phyloP scores from a whole-genome alignment of 2,329 filamentous ascomycete genomes.

The Colletotrichum sp. region DNA sequence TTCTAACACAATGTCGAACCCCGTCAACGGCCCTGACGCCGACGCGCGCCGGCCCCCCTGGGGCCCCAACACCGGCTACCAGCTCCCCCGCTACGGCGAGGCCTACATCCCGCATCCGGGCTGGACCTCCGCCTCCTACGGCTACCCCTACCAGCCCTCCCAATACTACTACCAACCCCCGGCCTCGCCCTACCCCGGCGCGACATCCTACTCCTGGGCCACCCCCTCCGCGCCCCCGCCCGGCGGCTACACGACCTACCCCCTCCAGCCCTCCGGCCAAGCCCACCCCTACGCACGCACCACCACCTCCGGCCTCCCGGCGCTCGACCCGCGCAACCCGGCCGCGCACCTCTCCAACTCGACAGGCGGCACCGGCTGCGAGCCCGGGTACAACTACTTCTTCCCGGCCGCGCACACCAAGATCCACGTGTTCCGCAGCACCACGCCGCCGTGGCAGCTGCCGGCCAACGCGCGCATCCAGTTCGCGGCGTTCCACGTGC shows the following conservation, averaged over 20 bases:
- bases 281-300: conserved; percentile 39
- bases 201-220: conserved; percentile 16
- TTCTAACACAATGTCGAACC: conserved; percentile 32
- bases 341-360: conserved; percentile 62
- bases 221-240: neutral
- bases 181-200: neutral
- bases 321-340: conserved; percentile 49
- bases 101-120: conserved; percentile 42
- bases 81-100: conserved; percentile 37
- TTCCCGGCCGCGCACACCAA: conserved; percentile 64
- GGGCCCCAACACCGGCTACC: conserved; percentile 32
- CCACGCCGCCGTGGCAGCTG: conserved; percentile 58
- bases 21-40: conserved; percentile 42
- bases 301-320: conserved; percentile 45
- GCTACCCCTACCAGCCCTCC: conserved; percentile 35
- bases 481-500: conserved; percentile 58
- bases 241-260: neutral
- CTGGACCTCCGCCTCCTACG: neutral
- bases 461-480: conserved; percentile 44
- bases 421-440: conserved; percentile 61
- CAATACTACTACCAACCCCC: conserved; percentile 28
- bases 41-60: conserved; percentile 33
- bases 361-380: conserved; percentile 61
- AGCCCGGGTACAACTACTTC: conserved; percentile 69
- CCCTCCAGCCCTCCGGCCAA: conserved; percentile 43